Base-by-base conservation (phyloP, 176 grass and related monocot genomes). In the Miscanthus lutarioriparius region DNA sequence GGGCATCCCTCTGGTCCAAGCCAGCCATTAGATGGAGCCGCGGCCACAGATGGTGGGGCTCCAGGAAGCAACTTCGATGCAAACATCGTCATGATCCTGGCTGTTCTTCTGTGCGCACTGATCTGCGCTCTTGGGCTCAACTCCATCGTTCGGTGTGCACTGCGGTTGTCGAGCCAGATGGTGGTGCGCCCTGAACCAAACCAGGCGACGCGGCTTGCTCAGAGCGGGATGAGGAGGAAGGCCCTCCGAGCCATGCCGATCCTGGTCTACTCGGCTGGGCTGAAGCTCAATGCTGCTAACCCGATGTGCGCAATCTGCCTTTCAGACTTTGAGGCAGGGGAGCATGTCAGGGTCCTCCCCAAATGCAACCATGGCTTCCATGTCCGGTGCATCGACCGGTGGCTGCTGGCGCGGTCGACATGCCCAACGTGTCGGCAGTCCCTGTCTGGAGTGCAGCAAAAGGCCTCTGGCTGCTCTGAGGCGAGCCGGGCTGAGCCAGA, bases 331-430 rank as follows among this genome's bases (percentile, higher is more conserved):
- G 92, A 91, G 86, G 79, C 80, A 0, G 92, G 92, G 8, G 95
- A 97, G 62, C 79, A 80, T 11, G 40, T 97, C 15, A 92, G 93
- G 82, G 91, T 93, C 78, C 93, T 97, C 28, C 91, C 87, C 66
- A 93, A 54, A 49, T 97, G 95, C 85, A 91, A 83, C 54, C 95
- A 97, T 61, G 95, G 95, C 36, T 97, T 97, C 84, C 95, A 97
- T 64, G 92, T 93, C 67, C 59, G 84, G 49, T 97, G 95, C 87
- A 91, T 97, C 75, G 95, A 97, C 83, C 88, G 91, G 26, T 97
- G 95, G 95, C 91, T 97, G 53, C 33, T 95, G 71, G 87, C 79
- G 6, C 72, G 91, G 41, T 93, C 89, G 1, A 91, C 95, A 0
- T 97, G 95, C 90, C 95, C 95, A 3, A 97, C 87, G 16, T 97